phyloP scores from a whole-genome alignment of 2,329 filamentous ascomycete genomes.

The Cephalotrichum gorgonifer region DNA sequence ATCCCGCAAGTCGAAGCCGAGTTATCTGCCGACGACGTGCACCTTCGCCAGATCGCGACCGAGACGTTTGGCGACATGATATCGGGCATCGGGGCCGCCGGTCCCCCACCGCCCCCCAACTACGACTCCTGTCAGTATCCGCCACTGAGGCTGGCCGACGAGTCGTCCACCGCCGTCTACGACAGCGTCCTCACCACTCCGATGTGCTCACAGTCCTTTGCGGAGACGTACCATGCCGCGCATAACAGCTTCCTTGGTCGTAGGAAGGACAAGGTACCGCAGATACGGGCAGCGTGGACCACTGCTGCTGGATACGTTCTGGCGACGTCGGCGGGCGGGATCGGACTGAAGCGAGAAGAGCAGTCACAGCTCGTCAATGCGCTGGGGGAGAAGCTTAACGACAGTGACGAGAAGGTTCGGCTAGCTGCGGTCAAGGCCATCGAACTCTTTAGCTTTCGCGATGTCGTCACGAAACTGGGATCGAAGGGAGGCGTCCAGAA shows the following conservation, averaged over 20 bases:
- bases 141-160: constrained; percentile 55
- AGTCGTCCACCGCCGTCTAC: constrained; percentile 36
- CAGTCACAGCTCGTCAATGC: constrained; percentile 64
- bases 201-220: constrained; percentile 80
- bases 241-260: constrained; percentile 81
- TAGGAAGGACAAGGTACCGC: constrained; percentile 73
- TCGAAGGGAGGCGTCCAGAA: constrained; percentile 64
- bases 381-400: constrained; percentile 71
- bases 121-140: constrained; percentile 81
- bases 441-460: constrained; percentile 67
- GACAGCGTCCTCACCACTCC: constrained; percentile 66
- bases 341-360: constrained; percentile 76
- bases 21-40: constrained; percentile 77
- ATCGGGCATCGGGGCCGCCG: constrained; percentile 83
- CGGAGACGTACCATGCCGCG: constrained; percentile 65
- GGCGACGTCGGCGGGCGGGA: constrained; percentile 82
- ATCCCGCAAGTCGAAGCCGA: constrained; percentile 91
- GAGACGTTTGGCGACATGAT: constrained; percentile 94
- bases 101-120: constrained; percentile 60
- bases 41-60: constrained; percentile 77
- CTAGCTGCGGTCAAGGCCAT: constrained; percentile 81
- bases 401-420: constrained; percentile 84
- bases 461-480: constrained; percentile 75
- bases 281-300: constrained; percentile 79
- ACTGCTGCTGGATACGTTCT: constrained; percentile 77